phyloP scores from a whole-genome alignment of 305 asterid species.

The Plantago rigida region DNA sequence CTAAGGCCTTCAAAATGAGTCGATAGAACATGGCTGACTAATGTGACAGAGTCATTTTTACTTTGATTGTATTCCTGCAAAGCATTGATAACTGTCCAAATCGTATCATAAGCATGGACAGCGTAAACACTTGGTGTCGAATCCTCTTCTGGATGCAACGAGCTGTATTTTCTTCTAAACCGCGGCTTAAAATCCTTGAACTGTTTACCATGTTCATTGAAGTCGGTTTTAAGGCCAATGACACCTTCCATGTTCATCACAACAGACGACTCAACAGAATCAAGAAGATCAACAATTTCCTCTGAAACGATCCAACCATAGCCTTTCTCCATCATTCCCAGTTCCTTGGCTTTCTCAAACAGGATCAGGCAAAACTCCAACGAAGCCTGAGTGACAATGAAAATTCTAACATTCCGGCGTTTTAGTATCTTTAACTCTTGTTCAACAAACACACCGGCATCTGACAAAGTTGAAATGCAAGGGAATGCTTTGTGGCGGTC shows the following conservation, averaged over 20 bases:
- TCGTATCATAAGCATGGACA: slow-evolving; percentile 50
- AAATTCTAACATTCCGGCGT: slow-evolving; percentile 30
- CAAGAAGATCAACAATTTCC: slow-evolving; percentile 42
- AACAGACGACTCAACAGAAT: slow-evolving; percentile 38
- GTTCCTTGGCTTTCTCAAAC: slow-evolving; percentile 39
- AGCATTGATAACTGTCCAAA: slow-evolving; percentile 30
- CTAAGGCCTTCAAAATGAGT: slow-evolving; percentile 45
- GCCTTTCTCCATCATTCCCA: slow-evolving; percentile 54
- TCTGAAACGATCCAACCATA: slow-evolving; percentile 58
- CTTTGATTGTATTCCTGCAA: slow-evolving; percentile 16
- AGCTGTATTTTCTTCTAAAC: slow-evolving; percentile 33
- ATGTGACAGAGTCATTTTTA: slow-evolving; percentile 18
- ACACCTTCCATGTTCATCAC: slow-evolving; percentile 51
- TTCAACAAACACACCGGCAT: slow-evolving; percentile 25
- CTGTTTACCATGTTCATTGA: slow-evolving; percentile 16
- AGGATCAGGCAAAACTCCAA: slow-evolving; percentile 37
- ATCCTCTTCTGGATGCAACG: slow-evolving; percentile 40
- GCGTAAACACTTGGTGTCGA: slow-evolving; percentile 41
- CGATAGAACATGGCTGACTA: slow-evolving; percentile 19
- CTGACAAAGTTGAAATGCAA: slow-evolving; percentile 22
- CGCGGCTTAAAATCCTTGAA: slow-evolving; percentile 32
- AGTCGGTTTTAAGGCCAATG: slow-evolving; percentile 42
- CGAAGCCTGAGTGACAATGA: slow-evolving; percentile 40
- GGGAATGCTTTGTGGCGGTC: slow-evolving; percentile 37
- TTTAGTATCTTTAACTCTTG: slow-evolving; percentile 33